Conservation (phyloP, 352 stramenopile species). For the Globisporangium echinulatum region DNA sequence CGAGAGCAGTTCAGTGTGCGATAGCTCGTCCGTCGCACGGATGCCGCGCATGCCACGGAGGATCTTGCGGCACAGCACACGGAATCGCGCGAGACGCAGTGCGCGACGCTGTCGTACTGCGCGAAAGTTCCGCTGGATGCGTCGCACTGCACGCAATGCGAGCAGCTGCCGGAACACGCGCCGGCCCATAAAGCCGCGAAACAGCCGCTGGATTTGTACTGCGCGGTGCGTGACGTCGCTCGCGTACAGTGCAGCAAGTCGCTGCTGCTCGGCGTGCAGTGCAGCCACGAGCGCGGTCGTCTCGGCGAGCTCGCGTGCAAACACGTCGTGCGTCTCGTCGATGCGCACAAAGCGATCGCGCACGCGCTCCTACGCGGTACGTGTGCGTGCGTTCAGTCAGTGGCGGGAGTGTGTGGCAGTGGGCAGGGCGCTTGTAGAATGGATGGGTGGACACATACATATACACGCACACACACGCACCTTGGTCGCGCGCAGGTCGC, state of each 20-base stretch:
- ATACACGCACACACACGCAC: conserved; percentile 1
- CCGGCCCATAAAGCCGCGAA: conserved; percentile 75
- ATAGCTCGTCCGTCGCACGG: conserved; percentile 26
- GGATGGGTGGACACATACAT: background rate
- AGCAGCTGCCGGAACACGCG: conserved; percentile 28
- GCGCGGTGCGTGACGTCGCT: conserved; percentile 30
- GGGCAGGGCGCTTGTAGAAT: background rate
- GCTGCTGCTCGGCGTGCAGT: conserved; percentile 22
- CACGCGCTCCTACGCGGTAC: conserved; percentile 4
- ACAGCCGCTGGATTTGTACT: conserved; percentile 81
- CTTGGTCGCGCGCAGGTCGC: conserved; percentile 17
- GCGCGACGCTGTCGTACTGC: conserved; percentile 23
- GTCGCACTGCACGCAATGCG: conserved; percentile 29
- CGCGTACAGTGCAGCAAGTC: conserved; percentile 14
- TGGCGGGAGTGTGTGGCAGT: background rate
- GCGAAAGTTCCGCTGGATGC: conserved; percentile 43
- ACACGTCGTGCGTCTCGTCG: conserved; percentile 23
- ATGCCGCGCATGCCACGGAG: conserved; percentile 45
- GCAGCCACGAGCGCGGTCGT: conserved; percentile 16
- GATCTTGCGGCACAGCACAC: conserved; percentile 37
- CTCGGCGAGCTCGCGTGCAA: conserved; percentile 25
- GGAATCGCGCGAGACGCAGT: conserved; percentile 27
- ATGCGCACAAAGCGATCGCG: conserved; percentile 21
- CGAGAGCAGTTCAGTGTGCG: conserved; percentile 44
- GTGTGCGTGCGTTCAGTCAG: conserved; percentile 1